These are phyloP conservation scores for Fragosphaeria purpurea DNA, from an alignment of 2,329 filamentous ascomycete species.

Conservation along the genomic window DNA sequence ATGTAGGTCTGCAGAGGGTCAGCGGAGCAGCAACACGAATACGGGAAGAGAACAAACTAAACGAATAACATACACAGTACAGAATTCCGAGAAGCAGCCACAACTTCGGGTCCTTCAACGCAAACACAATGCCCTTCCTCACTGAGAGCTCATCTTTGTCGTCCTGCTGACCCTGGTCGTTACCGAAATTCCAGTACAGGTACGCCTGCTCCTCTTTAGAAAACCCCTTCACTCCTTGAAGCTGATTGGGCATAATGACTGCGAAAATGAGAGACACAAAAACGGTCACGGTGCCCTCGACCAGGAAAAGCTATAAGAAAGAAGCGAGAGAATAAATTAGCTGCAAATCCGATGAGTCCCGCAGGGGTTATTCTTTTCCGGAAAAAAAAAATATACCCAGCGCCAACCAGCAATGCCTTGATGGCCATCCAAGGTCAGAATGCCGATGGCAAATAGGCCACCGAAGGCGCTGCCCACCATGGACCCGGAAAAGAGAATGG, in stretches of 20 bases:
- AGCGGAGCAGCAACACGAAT: not conserved
- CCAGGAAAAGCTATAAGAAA: not conserved
- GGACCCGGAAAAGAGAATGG: slow-evolving; percentile 23
- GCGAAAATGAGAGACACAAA: too few relatives aligned
- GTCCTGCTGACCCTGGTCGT: slow-evolving; percentile 15
- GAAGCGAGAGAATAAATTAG: not conserved
- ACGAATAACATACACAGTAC: slow-evolving; percentile 13
- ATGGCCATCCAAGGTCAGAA: slow-evolving; percentile 18
- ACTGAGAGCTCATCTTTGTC: slow-evolving; percentile 18
- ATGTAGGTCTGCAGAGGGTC: slow-evolving; percentile 17
- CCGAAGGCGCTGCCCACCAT: slow-evolving; percentile 26
- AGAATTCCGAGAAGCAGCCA: slow-evolving; percentile 26
- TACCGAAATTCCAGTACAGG: slow-evolving; percentile 14
- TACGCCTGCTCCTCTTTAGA: not conserved
- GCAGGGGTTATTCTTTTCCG: too few relatives aligned
- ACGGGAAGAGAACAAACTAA: not conserved
- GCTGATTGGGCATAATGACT: too few relatives aligned
- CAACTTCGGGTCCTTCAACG: slow-evolving; percentile 24
- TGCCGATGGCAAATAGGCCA: slow-evolving; percentile 24
- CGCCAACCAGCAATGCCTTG: slow-evolving; percentile 19
- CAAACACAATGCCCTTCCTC: slow-evolving; percentile 20
- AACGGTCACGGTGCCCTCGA: too few relatives aligned
- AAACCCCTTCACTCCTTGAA: too few relatives aligned
- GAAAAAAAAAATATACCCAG: slow-evolving; percentile 14
- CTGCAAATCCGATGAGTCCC: not conserved